Evolutionary conservation across 305 asterid genomes (phyloP).

Genomic region (Andrographis paniculata): DNA sequence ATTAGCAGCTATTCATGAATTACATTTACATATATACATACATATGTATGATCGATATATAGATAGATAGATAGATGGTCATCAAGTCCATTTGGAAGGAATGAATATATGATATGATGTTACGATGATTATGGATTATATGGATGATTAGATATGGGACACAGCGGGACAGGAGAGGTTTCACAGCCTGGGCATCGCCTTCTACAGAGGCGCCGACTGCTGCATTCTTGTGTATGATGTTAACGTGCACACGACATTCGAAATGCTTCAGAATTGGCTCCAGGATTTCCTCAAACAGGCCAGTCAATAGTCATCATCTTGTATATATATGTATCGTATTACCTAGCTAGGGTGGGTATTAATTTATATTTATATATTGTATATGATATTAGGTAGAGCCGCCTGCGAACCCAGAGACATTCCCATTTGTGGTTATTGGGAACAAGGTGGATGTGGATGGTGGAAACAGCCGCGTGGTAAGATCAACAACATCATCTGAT

Average conservation of each 20-base stretch:
- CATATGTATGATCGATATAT: no score
- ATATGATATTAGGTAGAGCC: no score
- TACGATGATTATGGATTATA: no score
- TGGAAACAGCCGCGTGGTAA: slow-evolving; percentile 60
- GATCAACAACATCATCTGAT: background rate
- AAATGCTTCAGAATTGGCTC: slow-evolving; percentile 65
- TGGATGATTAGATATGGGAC: slow-evolving; percentile 89
- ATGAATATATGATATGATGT: no score
- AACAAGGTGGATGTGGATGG: slow-evolving; percentile 67
- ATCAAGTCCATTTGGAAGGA: no score
- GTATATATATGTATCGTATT: no score
- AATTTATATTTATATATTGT: no score
- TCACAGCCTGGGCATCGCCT: slow-evolving; percentile 61
- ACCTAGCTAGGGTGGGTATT: no score
- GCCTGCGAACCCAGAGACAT: slow-evolving; percentile 49
- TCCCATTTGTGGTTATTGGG: slow-evolving; percentile 75
- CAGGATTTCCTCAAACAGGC: slow-evolving; percentile 67
- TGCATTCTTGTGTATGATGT: slow-evolving; percentile 73
- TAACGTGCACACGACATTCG: slow-evolving; percentile 52
- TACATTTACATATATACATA: background rate
- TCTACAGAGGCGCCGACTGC: slow-evolving; percentile 78
- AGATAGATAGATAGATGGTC: no score
- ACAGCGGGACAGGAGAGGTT: slow-evolving; percentile 80
- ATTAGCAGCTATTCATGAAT: no score
- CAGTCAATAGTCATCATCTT: no score